Evolutionary conservation across 257 asterid genomes (phyloP).

Genomic region (Lithospermum erythrorhizon): DNA sequence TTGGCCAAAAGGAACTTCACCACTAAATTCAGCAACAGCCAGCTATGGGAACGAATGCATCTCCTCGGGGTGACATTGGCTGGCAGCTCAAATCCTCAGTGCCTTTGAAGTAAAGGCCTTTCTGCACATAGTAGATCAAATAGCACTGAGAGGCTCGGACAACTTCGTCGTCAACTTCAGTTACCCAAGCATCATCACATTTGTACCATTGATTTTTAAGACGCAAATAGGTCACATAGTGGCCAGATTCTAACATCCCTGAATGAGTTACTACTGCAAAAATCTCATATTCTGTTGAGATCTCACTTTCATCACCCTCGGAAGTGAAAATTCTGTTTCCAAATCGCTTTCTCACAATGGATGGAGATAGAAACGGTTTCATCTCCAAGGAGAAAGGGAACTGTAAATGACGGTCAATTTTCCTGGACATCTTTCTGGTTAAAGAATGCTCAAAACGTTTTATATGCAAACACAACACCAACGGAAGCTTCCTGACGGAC

Average conservation of each 20-base stretch:
- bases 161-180: slow-evolving; percentile 53
- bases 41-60: slow-evolving; percentile 53
- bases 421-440: slow-evolving; percentile 43
- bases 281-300: slow-evolving; percentile 48
- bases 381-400: slow-evolving; percentile 65
- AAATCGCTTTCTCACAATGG: slow-evolving; percentile 40
- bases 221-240: slow-evolving; percentile 53
- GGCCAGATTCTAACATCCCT: slow-evolving; percentile 69
- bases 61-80: slow-evolving; percentile 33
- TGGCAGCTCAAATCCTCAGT: slow-evolving; percentile 54
- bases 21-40: slow-evolving; percentile 46
- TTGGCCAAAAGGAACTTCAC: neutral
- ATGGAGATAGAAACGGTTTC: slow-evolving; percentile 58
- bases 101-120: slow-evolving; percentile 32
- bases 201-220: slow-evolving; percentile 57
- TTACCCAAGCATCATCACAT: slow-evolving; percentile 75
- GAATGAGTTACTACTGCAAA: slow-evolving; percentile 75
- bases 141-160: slow-evolving; percentile 61
- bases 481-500: slow-evolving; percentile 60
- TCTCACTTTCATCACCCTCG: slow-evolving; percentile 41
- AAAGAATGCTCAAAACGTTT: slow-evolving; percentile 64
- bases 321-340: slow-evolving; percentile 45
- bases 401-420: slow-evolving; percentile 57
- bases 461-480: slow-evolving; percentile 54
- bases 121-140: slow-evolving; percentile 52